Base-by-base conservation (phyloP, 2,329 filamentous ascomycete genomes). In the Tolypocladium ovalisporum region DNA sequence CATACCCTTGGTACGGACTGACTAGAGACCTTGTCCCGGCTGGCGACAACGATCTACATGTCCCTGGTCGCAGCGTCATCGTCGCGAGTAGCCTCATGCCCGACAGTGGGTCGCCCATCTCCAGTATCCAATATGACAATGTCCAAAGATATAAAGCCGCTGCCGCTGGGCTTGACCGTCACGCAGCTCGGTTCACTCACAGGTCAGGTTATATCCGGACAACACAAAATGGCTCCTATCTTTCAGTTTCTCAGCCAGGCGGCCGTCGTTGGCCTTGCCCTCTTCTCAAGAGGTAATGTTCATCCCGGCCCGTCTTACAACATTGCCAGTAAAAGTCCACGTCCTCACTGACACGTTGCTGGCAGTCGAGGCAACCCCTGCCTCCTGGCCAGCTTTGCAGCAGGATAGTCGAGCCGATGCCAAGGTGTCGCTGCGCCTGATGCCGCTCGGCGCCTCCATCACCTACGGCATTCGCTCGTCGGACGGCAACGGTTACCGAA, bases 371-470 rank as follows among this genome's bases (percentile, higher is more conserved):
- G 37, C 52, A n/a, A 27, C 55, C 3, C 47, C 44, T n/a, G 17
- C 47, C 13, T 36, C 42, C 35, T 9, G n/a, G 9, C 4, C 27
- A 39, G 55, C 19, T 3, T 52, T 29, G 27, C 47, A 37, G 13
- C 44, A 24, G 29, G 42, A 37, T 12, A 42, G 10, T 24, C 34
- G 15, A 29, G 35, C 15, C n/a, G 54, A 52, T 8, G 51, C 58
- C 58, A 68, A 64, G 52, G 62, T 66, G 7, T 59, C 68, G n/a
- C 67, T 77, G 10, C 73, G 74, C 49, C 69, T 76, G 61, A 74
- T 77, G 70, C 68, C 74, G 3, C 68, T 77, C 2, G 75, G 75
- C 52, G 75, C 74, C 1, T 76, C 73, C 56, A 76, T 77, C 58
- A 75, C 73, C 12, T 71, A 63, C 52, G 75, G 75, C 53, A 39